Base-by-base conservation (phyloP, 768 basidiomycete species). In the Tremella yokohamensis region DNA sequence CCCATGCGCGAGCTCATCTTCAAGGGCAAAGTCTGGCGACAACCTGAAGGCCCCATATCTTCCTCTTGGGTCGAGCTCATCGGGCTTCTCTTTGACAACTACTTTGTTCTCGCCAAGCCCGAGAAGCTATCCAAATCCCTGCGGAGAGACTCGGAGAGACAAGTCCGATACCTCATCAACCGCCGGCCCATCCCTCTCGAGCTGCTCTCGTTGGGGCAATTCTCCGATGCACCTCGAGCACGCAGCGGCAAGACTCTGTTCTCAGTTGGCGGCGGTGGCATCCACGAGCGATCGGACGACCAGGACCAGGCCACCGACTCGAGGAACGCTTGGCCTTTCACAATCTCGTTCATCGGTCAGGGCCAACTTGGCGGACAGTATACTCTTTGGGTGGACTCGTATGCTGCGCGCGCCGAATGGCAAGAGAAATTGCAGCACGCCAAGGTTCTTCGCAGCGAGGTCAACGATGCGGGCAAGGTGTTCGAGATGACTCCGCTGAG, bases 21-120 rank as follows among this genome's bases (percentile, higher is more conserved):
- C 69, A 84, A 87, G 1, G 87, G 91, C 6, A 89, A 85, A 63
- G 79, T 97, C 24, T 81, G 88, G 52, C 83, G 91, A 49, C 90
- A 92, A 66, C 88, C 90, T 13, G 92, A 96, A 59, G 66, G 66
- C 25, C 85, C 86, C 26, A 89, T 88, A 12, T 84, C 91, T 62
- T 58, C 69, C 61, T 88, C 87, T 40, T 94, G 90, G 89, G 85
- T 84, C 44, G 92, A 97, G 75, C 81, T 94, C 7, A 88, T 86
- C 61, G 87, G 94, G 8, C 80, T 97, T 53, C 79, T 99, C 2
- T 96, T 99, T 66, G 96, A 99, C 76, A 91, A 98, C 68, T 99
- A 97, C 67, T 76, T 70, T 37, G 61, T 70, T 26, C 52, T 73
- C 9, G 64, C 56, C 29, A 70, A 70, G 40, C 59, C 63, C 2